phyloP scores from a whole-genome alignment of 306 rosid genomes.

The Alnus glutinosa region DNA sequence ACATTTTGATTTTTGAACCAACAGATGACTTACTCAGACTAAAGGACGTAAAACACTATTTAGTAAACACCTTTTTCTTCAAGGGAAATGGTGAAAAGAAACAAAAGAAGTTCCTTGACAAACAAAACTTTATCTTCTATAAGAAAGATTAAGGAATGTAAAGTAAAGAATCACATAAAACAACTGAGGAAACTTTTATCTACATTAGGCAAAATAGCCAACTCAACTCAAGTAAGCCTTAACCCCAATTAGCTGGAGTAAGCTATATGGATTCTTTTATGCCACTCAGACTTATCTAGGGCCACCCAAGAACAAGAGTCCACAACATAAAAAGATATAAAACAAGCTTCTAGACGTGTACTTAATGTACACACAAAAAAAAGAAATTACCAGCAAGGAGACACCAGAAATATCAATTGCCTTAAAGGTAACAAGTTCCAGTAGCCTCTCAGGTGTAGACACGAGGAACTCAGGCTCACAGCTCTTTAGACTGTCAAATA shows the following conservation, averaged over 20 bases:
- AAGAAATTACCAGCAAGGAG: conserved; percentile 69
- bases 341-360: background rate
- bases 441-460: conserved; percentile 91
- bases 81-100: background rate
- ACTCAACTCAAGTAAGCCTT: background rate
- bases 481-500: conserved; percentile 61
- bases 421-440: conserved; percentile 78
- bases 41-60: background rate
- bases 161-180: background rate
- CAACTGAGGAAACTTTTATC: background rate
- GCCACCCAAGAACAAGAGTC: background rate
- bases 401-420: conserved; percentile 86
- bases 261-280: background rate
- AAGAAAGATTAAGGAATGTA: background rate
- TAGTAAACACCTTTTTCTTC: background rate
- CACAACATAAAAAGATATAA: background rate
- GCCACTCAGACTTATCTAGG: background rate
- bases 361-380: background rate
- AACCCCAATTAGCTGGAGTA: background rate
- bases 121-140: background rate
- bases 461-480: conserved; percentile 96
- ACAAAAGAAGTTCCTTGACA: background rate
- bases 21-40: background rate
- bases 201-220: background rate
- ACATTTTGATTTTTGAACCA: background rate